Evolutionary conservation across 116 monocot genomes (phyloP), one percentile per base, ranked within the genome.

Genomic region (Iris pallida): DNA sequence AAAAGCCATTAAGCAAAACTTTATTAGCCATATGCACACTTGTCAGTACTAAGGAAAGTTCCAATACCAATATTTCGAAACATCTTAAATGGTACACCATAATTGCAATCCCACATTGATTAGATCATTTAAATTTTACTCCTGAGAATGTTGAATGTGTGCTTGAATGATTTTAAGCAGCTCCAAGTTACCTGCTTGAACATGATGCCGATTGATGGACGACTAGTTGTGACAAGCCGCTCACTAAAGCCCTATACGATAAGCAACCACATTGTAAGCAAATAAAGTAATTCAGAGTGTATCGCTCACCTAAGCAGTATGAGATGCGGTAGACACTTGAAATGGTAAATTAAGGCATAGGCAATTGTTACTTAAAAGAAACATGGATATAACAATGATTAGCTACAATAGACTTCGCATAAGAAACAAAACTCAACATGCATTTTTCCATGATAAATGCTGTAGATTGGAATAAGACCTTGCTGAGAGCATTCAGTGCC

Each of bases 401-500:
- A 30, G 30, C 30, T 30, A 30, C 30, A 30, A 30, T 30, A 30
- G 30, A 30, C 30, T 30, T 30, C 3, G 30, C 30, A 30, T 30
- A 3, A 30, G 30, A 30, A 30, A 30, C 30, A 30, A 30, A 1
- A 30, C 30, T 30, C 30, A 3, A 30, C 30, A 30, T 11, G 16
- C 6, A 8, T 16, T 10, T 11, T 68, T 19, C 10, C 58, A 51
- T 47, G 45, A 47, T 7, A 15, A 16, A 16, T 40, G 14, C 42
- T 42, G 42, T 11, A 72, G 64, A 61, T 45, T 4, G 16, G 64
- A 30, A 53, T 1, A 8, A 73, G 20, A 95, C 95, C 95, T 95
- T 95, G 95, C 91, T 91, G 42, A 95, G 79, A 74, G 88, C 88
- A 88, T 86, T 88, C 68, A 91, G 77, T 30, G 95, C 95, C 72